Conservation (phyloP, 1,139 yeast species). For the Candida sanyaensis region DNA sequence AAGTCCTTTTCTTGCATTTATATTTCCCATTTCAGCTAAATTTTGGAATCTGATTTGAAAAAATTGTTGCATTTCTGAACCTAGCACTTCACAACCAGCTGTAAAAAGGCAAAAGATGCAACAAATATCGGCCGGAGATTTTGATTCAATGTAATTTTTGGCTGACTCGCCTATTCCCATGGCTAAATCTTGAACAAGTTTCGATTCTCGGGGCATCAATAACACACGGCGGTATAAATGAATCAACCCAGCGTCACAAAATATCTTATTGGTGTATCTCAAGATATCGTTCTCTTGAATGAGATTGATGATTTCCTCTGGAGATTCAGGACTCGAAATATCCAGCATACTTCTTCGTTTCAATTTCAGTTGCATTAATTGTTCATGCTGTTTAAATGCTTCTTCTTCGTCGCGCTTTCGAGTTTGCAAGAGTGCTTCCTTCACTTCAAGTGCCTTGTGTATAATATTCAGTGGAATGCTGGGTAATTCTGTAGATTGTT, state of each 20-base stretch:
- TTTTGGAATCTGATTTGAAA: constrained; percentile 39
- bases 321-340: constrained; percentile 13
- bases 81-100: constrained; percentile 60
- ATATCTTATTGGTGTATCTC: constrained; percentile 57
- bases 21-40: constrained; percentile 47
- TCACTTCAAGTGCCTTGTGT: constrained; percentile 49
- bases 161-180: constrained; percentile 37
- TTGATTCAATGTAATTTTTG: constrained; percentile 38
- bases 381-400: constrained; percentile 32
- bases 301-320: constrained; percentile 21
- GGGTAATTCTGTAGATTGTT: constrained; percentile 13
- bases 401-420: constrained; percentile 37
- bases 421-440: constrained; percentile 33
- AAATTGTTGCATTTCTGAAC: constrained; percentile 30
- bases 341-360: constrained; percentile 13
- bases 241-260: constrained; percentile 54
- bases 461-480: constrained; percentile 36
- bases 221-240: constrained; percentile 60
- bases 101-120: constrained; percentile 56
- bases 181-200: constrained; percentile 50
- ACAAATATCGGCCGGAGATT: constrained; percentile 57
- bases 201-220: constrained; percentile 46
- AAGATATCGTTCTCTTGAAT: constrained; percentile 41
- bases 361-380: constrained; percentile 22
- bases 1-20: constrained; percentile 50